Base-by-base conservation (phyloP, 169 alveolate genomes). In the Plasmodium fragile region DNA sequence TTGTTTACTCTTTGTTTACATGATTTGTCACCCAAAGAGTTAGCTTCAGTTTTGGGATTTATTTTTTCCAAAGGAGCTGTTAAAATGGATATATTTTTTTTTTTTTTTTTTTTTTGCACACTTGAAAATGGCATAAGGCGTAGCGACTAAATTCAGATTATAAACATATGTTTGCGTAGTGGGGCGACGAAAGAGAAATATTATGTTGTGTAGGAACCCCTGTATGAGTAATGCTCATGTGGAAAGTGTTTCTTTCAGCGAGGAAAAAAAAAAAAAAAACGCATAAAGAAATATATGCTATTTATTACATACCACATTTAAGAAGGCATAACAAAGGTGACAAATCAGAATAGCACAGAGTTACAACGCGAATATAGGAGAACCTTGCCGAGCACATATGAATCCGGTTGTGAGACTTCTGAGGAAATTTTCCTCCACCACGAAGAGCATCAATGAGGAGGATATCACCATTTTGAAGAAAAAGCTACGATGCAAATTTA, bases 401-500 rank as follows among this genome's bases (percentile, higher is more conserved):
- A 34, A 77, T 16, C 34, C n/a, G 2, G 39, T 18, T 16, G 13
- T 30, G 36, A 52, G 65, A n/a, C 80, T 85, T 85, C 43, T 72
- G 53, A 72, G 93, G 32, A 34, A 73, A 41, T 85, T 73, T 73
- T 65, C 85, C 45, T 49, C 93, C 65, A 4, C 6, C 49, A 18
- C 1, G 75, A 85, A 85, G 80, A 73, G 79, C 65, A 34, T 75
- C 72, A 77, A 1, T 30, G n/a, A 25, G 11, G 85, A 85, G 49
- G 85, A 85, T 73, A 73, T 85, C 6, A 18, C 22, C 36, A 49
- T 75, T 73, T 85, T 85, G 70, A 85, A 55, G 70, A 85, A 75
- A 85, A 85, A 85, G 25, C 30, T 85, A 39, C 39, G 93, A 75
- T 85, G 59, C 28, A 85, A 75, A 85, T 85, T 85, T 85, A 85